Conservation (phyloP, 139 green algal species). For the Tetraselmis chui region DNA sequence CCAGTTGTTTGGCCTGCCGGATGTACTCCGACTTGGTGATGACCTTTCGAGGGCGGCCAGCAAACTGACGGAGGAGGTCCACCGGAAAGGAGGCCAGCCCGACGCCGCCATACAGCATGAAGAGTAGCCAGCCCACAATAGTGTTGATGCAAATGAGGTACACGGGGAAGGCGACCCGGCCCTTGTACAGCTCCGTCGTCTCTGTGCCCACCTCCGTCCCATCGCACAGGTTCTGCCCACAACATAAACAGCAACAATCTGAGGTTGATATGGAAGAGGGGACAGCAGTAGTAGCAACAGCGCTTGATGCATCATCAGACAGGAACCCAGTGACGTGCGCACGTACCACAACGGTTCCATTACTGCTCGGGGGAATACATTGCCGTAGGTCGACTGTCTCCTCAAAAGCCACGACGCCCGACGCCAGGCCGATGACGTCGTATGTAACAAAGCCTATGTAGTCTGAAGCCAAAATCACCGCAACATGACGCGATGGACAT, state of each 20-base stretch:
- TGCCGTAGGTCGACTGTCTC: neutral
- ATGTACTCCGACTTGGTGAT: conserved; percentile 89
- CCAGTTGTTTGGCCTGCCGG: conserved; percentile 60
- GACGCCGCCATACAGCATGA: conserved; percentile 90
- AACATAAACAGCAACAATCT: no score
- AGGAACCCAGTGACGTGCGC: no score
- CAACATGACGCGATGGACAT: no score
- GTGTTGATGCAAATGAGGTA: conserved; percentile 87
- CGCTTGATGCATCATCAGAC: no score
- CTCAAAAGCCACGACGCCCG: conserved; percentile 52
- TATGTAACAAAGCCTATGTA: conserved; percentile 82
- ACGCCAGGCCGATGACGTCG: conserved; percentile 64
- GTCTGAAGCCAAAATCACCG: no score
- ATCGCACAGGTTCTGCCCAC: conserved; percentile 17
- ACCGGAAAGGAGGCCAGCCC: conserved; percentile 80
- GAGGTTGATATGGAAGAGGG: no score
- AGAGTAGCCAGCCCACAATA: conserved; percentile 84
- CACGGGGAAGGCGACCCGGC: conserved; percentile 62
- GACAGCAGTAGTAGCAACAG: no score
- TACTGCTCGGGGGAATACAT: neutral
- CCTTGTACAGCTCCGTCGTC: conserved; percentile 47
- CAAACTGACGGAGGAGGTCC: conserved; percentile 77
- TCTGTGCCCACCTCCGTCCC: conserved; percentile 17
- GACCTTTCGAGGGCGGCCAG: conserved; percentile 51
- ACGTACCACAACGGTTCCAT: neutral